Evolutionary conservation across 225 moss, liverwort and hornwort genomes (phyloP).

Genomic region (Antitrichia curtipendula): DNA sequence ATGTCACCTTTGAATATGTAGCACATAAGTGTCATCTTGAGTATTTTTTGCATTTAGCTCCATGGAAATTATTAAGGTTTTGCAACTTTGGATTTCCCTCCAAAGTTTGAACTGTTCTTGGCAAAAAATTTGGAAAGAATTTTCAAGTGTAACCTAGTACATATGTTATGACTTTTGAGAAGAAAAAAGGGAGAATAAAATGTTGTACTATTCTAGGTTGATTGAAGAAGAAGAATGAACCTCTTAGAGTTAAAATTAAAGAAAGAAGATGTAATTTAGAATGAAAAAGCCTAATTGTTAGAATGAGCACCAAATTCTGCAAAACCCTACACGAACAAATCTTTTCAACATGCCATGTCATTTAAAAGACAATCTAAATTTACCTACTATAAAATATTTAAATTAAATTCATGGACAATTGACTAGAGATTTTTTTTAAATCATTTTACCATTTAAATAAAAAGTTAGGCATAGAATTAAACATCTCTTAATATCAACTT

Average conservation of each 20-base stretch:
- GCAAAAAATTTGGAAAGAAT: not conserved
- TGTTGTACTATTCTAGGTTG: not conserved
- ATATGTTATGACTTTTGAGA: not conserved
- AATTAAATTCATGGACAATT: no score
- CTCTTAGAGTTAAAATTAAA: not conserved
- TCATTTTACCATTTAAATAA: not conserved
- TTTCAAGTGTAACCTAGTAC: not conserved
- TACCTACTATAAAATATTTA: not conserved
- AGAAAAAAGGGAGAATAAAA: not conserved
- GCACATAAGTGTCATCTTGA: rapidly evolving
- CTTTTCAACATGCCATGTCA: rapidly evolving
- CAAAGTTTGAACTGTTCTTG: not conserved
- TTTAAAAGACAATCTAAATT: not conserved
- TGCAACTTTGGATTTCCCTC: not conserved
- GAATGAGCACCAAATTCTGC: not conserved
- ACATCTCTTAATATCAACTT: not conserved
- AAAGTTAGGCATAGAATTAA: not conserved
- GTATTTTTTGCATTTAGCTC: no score
- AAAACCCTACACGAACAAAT: rapidly evolving
- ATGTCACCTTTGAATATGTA: rapidly evolving
- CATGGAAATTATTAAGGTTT: not conserved
- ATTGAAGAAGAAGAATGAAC: not conserved
- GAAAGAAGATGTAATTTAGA: no score
- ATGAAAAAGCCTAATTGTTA: no score
- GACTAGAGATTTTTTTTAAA: not conserved